phyloP scores from a whole-genome alignment of 1,284 basidiomycete genomes.

The Trichosporon coremiiforme region DNA sequence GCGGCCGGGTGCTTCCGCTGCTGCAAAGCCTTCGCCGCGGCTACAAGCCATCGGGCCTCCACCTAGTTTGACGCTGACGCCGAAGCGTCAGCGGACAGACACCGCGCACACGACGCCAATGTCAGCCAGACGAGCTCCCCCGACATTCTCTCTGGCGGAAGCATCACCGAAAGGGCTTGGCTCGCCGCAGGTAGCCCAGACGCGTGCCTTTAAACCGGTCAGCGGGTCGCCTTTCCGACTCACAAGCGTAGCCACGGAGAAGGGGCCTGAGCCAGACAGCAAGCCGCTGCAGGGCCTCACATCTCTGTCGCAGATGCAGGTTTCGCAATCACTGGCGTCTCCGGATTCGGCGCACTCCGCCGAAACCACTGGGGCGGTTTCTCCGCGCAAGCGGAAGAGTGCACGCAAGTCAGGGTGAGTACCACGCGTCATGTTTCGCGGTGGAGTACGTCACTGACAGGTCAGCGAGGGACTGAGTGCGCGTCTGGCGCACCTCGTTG shows the following conservation, averaged over 20 bases:
- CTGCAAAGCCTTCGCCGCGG: background rate
- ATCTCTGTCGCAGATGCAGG: constrained; percentile 15
- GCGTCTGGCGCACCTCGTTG: constrained; percentile 30
- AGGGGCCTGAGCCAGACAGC: background rate
- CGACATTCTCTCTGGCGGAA: background rate
- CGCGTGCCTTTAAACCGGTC: background rate
- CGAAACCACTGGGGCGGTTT: constrained; percentile 41
- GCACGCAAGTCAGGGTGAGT: constrained; percentile 11
- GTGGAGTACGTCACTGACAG: background rate
- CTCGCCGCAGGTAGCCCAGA: background rate
- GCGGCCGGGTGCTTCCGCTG: background rate
- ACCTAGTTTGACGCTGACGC: background rate
- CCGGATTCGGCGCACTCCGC: constrained; percentile 31
- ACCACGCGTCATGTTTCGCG: background rate
- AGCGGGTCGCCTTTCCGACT: constrained; percentile 24
- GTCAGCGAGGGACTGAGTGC: constrained; percentile 1
- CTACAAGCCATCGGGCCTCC: background rate
- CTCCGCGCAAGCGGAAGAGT: constrained; percentile 41
- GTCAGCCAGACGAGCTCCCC: background rate
- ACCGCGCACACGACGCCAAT: background rate
- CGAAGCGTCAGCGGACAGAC: background rate
- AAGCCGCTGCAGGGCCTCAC: constrained; percentile 19
- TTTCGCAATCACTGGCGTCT: constrained; percentile 20
- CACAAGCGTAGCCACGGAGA: background rate
- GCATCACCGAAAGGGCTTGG: background rate